These are phyloP conservation scores for Kalanchoe fedtschenkoi DNA, from an alignment of 164 flowering plant genomes.

Conservation along the genomic window DNA sequence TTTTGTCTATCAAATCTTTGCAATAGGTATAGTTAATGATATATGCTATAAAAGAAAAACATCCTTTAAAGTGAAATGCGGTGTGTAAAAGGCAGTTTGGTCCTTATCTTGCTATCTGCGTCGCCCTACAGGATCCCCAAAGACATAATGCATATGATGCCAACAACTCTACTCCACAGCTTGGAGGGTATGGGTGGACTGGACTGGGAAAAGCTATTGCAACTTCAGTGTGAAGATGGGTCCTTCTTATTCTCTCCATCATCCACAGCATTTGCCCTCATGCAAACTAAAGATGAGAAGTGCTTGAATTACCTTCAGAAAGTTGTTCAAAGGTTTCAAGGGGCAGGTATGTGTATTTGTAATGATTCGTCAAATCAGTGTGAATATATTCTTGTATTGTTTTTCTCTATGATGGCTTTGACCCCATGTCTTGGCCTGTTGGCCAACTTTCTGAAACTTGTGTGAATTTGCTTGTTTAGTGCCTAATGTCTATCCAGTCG, in stretches of 20 bases:
- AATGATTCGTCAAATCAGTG: neutral
- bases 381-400: neutral
- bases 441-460: neutral
- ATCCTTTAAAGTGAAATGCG: neutral
- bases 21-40: neutral
- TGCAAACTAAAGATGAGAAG: slow-evolving; percentile 55
- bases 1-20: neutral
- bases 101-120: neutral
- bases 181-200: slow-evolving; percentile 82
- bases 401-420: slow-evolving; percentile 2
- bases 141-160: slow-evolving; percentile 61
- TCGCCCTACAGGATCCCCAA: slow-evolving; percentile 64
- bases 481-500: slow-evolving; percentile 69
- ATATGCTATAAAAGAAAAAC: neutral
- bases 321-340: slow-evolving; percentile 55
- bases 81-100: neutral
- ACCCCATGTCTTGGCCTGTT: neutral
- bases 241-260: slow-evolving; percentile 91
- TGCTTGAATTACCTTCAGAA: slow-evolving; percentile 55
- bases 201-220: slow-evolving; percentile 75
- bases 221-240: slow-evolving; percentile 67
- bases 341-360: slow-evolving; percentile 59
- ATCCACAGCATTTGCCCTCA: slow-evolving; percentile 87
- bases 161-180: slow-evolving; percentile 83
- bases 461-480: slow-evolving; percentile 31